Evolutionary conservation across 805 yeast genomes (phyloP).

Genomic region (Tetrapisispora nanseiensis): DNA sequence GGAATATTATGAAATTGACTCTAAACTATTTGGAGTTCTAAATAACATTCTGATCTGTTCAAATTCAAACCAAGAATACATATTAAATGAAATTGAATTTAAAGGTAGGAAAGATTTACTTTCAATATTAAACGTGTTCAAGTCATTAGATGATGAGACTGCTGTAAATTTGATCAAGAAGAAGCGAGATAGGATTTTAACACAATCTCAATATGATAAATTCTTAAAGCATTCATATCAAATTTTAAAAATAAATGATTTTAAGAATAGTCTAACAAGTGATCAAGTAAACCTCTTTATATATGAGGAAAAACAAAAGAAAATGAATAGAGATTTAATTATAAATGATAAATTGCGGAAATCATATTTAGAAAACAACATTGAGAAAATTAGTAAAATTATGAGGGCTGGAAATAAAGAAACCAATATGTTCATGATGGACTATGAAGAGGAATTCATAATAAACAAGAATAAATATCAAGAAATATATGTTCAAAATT

Average conservation of each 20-base stretch:
- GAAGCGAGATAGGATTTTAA: background rate
- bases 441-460: slow-evolving; percentile 37
- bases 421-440: slow-evolving; percentile 49
- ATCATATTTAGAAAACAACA: slow-evolving; percentile 27
- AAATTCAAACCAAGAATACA: background rate
- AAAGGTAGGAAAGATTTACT: slow-evolving; percentile 2
- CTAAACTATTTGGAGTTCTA: background rate
- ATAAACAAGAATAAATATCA: slow-evolving; percentile 37
- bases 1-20: no score
- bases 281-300: background rate
- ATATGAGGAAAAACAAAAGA: slow-evolving; percentile 8
- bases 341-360: slow-evolving; percentile 7
- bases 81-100: background rate
- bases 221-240: background rate
- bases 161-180: background rate
- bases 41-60: background rate
- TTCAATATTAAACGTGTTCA: background rate
- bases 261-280: background rate
- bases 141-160: background rate
- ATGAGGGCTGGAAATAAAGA: slow-evolving; percentile 39
- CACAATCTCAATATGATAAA: background rate
- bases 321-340: slow-evolving; percentile 9
- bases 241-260: background rate
- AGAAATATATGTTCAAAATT: slow-evolving; percentile 39
- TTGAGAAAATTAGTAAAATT: slow-evolving; percentile 32